A percentile compares a stretch with the other conserved stretches of the same genome.
phyloP scores from a whole-genome alignment of 768 basidiomycete species.

The Leccinellum rugosiceps region DNA sequence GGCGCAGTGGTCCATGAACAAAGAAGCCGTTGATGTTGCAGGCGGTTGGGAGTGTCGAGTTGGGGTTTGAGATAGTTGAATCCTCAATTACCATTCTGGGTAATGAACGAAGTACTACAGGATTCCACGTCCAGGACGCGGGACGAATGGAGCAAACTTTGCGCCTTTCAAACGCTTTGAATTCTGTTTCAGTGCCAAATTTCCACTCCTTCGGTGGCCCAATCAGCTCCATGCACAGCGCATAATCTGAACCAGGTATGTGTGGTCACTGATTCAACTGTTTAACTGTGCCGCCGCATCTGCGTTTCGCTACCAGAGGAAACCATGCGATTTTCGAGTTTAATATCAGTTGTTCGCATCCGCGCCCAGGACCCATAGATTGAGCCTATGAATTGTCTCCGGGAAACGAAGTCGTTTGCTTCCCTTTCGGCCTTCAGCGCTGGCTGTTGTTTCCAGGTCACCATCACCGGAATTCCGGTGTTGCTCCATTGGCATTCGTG shows the following conservation, averaged over 20 bases:
- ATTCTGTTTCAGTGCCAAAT: too few relatives aligned
- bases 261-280: too few relatives aligned
- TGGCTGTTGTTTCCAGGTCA: neutral
- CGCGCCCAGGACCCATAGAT: neutral
- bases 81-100: neutral
- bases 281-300: too few relatives aligned
- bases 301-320: neutral
- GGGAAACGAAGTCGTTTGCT: neutral
- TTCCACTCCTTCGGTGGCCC: too few relatives aligned
- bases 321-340: neutral
- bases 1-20: neutral
- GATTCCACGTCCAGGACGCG: too few relatives aligned
- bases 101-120: neutral
- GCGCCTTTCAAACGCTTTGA: too few relatives aligned
- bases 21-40: neutral
- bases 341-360: neutral
- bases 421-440: neutral
- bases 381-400: neutral
- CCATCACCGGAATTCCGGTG: neutral
- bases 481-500: neutral
- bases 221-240: too few relatives aligned
- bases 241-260: too few relatives aligned
- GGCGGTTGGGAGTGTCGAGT: neutral
- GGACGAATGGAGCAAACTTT: too few relatives aligned
- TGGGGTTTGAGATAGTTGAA: neutral